Percentiles rank a stretch among this genome's conserved stretches.
Evolutionary conservation across 768 basidiomycete species (phyloP).

Genomic region (Boletus pseudopeckii): DNA sequence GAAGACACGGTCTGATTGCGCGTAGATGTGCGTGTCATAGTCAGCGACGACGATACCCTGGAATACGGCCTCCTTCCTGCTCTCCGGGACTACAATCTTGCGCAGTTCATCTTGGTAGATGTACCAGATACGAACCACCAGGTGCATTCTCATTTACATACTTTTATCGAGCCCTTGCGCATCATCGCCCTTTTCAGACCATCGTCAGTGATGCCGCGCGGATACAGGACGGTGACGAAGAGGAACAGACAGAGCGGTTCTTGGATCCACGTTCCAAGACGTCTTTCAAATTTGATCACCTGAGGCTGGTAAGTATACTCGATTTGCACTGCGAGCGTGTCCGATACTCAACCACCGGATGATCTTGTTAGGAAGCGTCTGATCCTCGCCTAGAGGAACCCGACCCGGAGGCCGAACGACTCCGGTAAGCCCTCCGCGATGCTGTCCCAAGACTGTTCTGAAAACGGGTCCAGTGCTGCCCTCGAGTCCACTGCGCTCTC

Average conservation of each 20-base stretch:
- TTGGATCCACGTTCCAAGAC: conserved; percentile 78
- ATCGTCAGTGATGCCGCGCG: conserved; percentile 76
- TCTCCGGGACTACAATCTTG: conserved; percentile 79
- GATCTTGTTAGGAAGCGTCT: conserved; percentile 61
- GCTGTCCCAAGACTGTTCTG: background rate
- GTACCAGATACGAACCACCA: conserved; percentile 75
- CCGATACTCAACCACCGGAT: background rate
- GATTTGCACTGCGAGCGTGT: conserved; percentile 1
- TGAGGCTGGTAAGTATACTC: conserved; percentile 61
- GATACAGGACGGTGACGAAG: conserved; percentile 39
- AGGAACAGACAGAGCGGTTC: conserved; percentile 62
- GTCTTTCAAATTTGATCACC: conserved; percentile 82
- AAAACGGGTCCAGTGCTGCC: conserved; percentile 46
- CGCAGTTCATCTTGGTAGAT: conserved; percentile 84
- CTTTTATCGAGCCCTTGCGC: background rate
- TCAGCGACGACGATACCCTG: conserved; percentile 81
- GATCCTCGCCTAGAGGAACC: conserved; percentile 64
- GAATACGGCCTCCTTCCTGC: conserved; percentile 76
- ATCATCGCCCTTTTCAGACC: conserved; percentile 46
- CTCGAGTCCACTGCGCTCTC: conserved; percentile 63
- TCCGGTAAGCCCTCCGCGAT: conserved; percentile 52
- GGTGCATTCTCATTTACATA: conserved; percentile 37
- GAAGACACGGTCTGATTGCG: conserved; percentile 10
- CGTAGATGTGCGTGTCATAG: conserved; percentile 85
- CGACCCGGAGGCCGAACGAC: conserved; percentile 63